Evolutionary conservation across 139 green algal genomes (phyloP).

Genomic region (Nannochloris sp.): DNA sequence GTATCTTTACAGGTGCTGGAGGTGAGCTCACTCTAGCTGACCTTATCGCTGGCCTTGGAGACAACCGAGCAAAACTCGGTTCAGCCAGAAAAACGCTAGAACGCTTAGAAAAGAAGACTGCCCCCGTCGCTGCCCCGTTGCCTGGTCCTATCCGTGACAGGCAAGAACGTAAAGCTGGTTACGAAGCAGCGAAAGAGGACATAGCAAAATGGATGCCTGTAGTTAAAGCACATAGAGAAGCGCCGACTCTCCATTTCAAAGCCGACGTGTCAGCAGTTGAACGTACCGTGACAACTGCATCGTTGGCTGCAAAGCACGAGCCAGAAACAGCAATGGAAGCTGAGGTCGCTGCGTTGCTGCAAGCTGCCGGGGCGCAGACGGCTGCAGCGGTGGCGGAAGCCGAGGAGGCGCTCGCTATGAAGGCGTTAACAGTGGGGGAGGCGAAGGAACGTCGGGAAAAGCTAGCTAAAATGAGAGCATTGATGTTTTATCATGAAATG

Average conservation of each 20-base stretch:
- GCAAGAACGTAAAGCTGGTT: slow-evolving; percentile 75
- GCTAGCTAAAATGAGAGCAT: slow-evolving; percentile 68
- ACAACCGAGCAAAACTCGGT: slow-evolving; percentile 31
- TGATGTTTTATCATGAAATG: slow-evolving; percentile 89
- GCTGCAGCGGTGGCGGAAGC: slow-evolving; percentile 51
- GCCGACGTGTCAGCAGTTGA: slow-evolving; percentile 22
- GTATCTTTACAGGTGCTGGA: slow-evolving; percentile 12
- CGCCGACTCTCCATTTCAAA: slow-evolving; percentile 74
- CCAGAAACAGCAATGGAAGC: slow-evolving; percentile 66
- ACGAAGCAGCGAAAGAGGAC: slow-evolving; percentile 72
- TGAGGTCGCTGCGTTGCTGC: slow-evolving; percentile 78
- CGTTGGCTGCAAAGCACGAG: slow-evolving; percentile 55
- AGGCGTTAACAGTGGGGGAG: slow-evolving; percentile 73
- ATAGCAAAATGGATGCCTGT: slow-evolving; percentile 84
- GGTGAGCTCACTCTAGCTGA: slow-evolving; percentile 62
- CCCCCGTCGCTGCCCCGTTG: slow-evolving; percentile 49
- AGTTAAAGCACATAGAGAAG: slow-evolving; percentile 91
- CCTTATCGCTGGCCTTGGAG: slow-evolving; percentile 52
- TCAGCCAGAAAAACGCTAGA: slow-evolving; percentile 55
- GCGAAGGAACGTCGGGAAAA: slow-evolving; percentile 51
- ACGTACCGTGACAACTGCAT: slow-evolving; percentile 38
- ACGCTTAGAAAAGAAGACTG: slow-evolving; percentile 37
- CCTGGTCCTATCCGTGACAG: slow-evolving; percentile 52
- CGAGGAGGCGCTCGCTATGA: slow-evolving; percentile 62
- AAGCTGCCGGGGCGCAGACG: slow-evolving; percentile 43